A percentile compares a stretch with the other conserved stretches of the same genome.
Conservation (phyloP, 106 monocot genomes). For the Iris macrosiphon region DNA sequence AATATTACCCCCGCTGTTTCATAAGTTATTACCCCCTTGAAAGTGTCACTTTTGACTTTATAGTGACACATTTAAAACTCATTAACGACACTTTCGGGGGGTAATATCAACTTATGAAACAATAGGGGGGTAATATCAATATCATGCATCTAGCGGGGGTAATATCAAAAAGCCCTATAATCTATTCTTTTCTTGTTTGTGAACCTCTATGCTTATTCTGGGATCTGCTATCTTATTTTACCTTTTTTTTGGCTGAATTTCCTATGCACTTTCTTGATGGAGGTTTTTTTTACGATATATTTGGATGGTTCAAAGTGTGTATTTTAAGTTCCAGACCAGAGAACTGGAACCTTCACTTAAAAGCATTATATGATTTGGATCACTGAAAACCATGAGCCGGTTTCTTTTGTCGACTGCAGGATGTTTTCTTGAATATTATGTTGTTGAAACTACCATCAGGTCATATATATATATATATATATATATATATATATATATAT, state of each 20-base stretch:
- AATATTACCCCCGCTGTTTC: too few species aligned
- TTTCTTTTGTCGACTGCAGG: neutral
- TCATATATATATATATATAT: neutral
- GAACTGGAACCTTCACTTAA: neutral
- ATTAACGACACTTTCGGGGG: too few species aligned
- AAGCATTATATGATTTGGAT: neutral
- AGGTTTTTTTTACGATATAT: neutral
- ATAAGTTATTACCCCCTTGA: too few species aligned
- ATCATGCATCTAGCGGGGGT: too few species aligned
- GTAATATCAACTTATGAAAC: too few species aligned
- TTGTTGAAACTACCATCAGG: neutral
- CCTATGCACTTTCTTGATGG: neutral
- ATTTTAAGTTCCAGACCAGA: neutral
- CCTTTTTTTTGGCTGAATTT: neutral
- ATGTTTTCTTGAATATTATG: neutral
- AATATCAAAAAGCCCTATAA: too few species aligned
- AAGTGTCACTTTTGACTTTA: too few species aligned
- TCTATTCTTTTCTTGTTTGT: constrained; percentile 5
- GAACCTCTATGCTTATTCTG: neutral
- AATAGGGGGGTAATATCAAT: too few species aligned
- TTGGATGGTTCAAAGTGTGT: neutral
- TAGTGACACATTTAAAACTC: too few species aligned
- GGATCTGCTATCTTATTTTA: neutral
- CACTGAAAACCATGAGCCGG: neutral
- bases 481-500: too few species aligned